phyloP scores from a whole-genome alignment of 495 filamentous ascomycete genomes.

The Penicillium atrosanguineum region DNA sequence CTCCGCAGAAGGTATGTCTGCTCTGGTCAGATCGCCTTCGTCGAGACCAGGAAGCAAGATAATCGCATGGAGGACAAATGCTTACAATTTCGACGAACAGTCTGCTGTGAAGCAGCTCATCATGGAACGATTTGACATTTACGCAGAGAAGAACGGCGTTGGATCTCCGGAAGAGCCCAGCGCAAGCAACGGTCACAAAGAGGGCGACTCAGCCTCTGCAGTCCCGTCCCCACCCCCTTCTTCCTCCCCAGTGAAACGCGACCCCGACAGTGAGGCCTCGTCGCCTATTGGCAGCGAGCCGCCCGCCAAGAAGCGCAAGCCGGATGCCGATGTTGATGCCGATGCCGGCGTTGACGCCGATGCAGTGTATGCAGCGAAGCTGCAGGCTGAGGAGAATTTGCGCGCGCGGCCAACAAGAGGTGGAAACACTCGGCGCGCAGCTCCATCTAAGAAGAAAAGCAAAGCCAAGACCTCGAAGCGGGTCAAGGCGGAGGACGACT shows the following conservation, averaged over 20 bases:
- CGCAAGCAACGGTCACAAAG: conserved; percentile 44
- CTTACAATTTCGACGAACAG: conserved; percentile 41
- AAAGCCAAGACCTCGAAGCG: conserved; percentile 73
- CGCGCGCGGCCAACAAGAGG: conserved; percentile 71
- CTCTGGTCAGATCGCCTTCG: neutral
- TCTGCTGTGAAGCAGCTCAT: conserved; percentile 79
- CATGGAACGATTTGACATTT: conserved; percentile 84
- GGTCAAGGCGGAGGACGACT: conserved; percentile 76
- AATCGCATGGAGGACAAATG: neutral
- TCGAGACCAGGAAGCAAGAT: neutral
- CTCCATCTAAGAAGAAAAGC: conserved; percentile 63
- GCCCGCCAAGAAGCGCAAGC: conserved; percentile 56
- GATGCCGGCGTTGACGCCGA: conserved; percentile 75
- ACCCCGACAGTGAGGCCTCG: conserved; percentile 47
- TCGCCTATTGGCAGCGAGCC: conserved; percentile 42
- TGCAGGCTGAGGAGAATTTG: conserved; percentile 90
- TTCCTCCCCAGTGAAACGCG: conserved; percentile 56
- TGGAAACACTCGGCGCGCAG: conserved; percentile 52
- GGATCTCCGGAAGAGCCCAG: conserved; percentile 31
- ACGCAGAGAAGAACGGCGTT: conserved; percentile 49
- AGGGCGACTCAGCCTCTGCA: conserved; percentile 31
- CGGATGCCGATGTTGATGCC: conserved; percentile 59
- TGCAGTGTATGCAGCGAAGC: conserved; percentile 75
- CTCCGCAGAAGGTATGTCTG: conserved; percentile 72
- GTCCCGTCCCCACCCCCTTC: conserved; percentile 49